A percentile compares a stretch with the other conserved stretches of the same genome.
These are phyloP conservation scores for Lasiosphaeriaceae sp. DNA, from an alignment of 495 filamentous ascomycete species.

Conservation along the genomic window DNA sequence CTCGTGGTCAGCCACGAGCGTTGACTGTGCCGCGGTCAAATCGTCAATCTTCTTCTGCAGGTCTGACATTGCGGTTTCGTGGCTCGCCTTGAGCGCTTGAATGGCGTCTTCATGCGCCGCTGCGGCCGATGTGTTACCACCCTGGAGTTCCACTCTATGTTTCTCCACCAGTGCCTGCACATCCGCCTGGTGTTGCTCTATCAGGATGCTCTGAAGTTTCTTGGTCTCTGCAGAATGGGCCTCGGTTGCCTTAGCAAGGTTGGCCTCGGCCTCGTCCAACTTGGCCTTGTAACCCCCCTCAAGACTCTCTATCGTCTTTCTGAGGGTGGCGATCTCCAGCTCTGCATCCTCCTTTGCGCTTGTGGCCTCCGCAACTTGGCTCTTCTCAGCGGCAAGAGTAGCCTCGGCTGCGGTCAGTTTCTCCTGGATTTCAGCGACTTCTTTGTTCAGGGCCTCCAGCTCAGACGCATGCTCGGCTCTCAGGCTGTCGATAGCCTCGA, in stretches of 20 bases:
- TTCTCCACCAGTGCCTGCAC: conserved; percentile 38
- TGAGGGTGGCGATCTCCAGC: conserved; percentile 36
- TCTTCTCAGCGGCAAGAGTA: conserved; percentile 34
- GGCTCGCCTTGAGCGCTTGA: conserved; percentile 37
- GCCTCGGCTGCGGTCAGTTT: conserved; percentile 40
- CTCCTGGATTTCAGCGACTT: conserved; percentile 39
- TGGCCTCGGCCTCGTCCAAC: conserved; percentile 30
- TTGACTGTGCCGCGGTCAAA: conserved; percentile 28
- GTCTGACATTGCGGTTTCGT: conserved; percentile 34
- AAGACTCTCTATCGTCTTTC: conserved; percentile 38
- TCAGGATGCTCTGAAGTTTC: conserved; percentile 36
- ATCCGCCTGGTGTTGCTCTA: conserved; percentile 37
- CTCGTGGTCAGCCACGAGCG: conserved; percentile 28
- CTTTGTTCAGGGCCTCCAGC: conserved; percentile 36
- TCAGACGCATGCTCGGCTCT: conserved; percentile 45
- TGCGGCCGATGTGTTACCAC: conserved; percentile 27
- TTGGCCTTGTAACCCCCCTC: conserved; percentile 37
- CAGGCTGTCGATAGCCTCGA: conserved; percentile 39
- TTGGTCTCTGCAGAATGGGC: conserved; percentile 40
- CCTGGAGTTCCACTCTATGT: conserved; percentile 37
- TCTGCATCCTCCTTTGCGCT: conserved; percentile 36
- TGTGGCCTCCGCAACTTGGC: conserved; percentile 31
- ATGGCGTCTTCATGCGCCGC: conserved; percentile 35
- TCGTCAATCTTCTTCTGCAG: conserved; percentile 44
- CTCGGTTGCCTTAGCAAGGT: conserved; percentile 28